Base-by-base conservation (phyloP, 2,329 filamentous ascomycete genomes). In the Aspergillus sp. region DNA sequence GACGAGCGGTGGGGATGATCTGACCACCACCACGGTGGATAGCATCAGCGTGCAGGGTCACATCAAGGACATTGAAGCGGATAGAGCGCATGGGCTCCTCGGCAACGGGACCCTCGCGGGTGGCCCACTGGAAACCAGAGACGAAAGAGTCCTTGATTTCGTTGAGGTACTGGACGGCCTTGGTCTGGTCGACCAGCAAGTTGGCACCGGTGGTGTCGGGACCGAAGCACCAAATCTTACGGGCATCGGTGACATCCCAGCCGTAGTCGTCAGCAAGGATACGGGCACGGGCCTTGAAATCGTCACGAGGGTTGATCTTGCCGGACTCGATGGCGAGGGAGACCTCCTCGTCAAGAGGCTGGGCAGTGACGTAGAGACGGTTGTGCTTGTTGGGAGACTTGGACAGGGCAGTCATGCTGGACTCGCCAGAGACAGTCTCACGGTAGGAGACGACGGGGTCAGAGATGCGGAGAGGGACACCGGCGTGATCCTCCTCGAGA, bases 321-420 rank as follows among this genome's bases (percentile, higher is more conserved):
- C 94, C 94, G 51, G 73, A 64, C 83, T 99, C 94, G 63, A 99
- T 99, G 71, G 88, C 89, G 72, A 86, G 85, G 68, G 89, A 83
- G 57, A 99, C 88, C 68, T 97, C 94, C 85, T 99, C 94, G 43
- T 85, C 85, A 52, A 99, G 83, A 68, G 94, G 94, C 80, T 91
- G 81, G 62, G 94, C 94, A 77, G 84, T 85, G 80, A 99, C 87
- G 84, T 97, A 99, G 58, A 99, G 85, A 91, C 94, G 93, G 86
- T 99, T 99, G 89, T 99, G 94, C 91, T 99, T 99, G 89, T 99
- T 99, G 82, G 94, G 94, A 45, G 94, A 99, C 85, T 99, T 99
- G 79, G 94, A 97, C 71, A 99, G 84, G 66, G 94, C 94, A 72
- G 90, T 95, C 71, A 97, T 97, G 85, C 87, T 90, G 51, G 94